phyloP scores from a whole-genome alignment of 345 rosid species.

The Eucalyptus paniculata region DNA sequence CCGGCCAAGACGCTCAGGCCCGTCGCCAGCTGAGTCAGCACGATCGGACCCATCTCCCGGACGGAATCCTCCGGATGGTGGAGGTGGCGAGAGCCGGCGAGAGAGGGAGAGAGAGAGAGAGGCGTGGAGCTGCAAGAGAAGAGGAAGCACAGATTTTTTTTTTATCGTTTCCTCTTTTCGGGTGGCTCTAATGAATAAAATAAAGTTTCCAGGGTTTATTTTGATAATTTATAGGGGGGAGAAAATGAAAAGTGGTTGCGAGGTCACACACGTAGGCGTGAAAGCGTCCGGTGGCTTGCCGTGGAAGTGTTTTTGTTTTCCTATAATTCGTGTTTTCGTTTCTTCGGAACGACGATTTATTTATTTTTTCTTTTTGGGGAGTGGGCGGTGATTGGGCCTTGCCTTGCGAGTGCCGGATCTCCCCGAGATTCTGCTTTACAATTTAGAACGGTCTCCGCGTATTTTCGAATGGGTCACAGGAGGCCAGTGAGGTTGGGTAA shows the following conservation, averaged over 20 bases:
- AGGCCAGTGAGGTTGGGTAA: neutral
- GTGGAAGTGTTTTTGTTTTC: neutral
- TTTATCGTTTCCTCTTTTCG: neutral
- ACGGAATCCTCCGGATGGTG: neutral
- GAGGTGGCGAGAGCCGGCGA: neutral
- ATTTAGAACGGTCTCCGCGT: neutral
- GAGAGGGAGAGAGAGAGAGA: neutral
- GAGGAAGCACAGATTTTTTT: neutral
- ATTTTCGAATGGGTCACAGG: neutral
- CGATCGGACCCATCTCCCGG: constrained; percentile 51
- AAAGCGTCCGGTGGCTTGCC: constrained; percentile 6
- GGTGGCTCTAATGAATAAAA: neutral
- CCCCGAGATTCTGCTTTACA: neutral
- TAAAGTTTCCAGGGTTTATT: neutral
- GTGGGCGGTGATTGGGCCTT: neutral
- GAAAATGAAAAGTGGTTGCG: neutral
- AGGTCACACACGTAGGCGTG: constrained; percentile 37
- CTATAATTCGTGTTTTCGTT: neutral
- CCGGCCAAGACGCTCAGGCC: constrained; percentile 90
- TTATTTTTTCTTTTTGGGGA: neutral
- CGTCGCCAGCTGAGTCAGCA: constrained; percentile 69
- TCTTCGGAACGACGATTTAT: neutral
- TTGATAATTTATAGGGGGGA: neutral
- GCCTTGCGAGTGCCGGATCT: neutral
- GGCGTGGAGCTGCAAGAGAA: neutral